Percentiles rank a stretch among this genome's conserved stretches.
Evolutionary conservation across 1,284 basidiomycete genomes (phyloP).

Genomic region (Abortiporus biennis): DNA sequence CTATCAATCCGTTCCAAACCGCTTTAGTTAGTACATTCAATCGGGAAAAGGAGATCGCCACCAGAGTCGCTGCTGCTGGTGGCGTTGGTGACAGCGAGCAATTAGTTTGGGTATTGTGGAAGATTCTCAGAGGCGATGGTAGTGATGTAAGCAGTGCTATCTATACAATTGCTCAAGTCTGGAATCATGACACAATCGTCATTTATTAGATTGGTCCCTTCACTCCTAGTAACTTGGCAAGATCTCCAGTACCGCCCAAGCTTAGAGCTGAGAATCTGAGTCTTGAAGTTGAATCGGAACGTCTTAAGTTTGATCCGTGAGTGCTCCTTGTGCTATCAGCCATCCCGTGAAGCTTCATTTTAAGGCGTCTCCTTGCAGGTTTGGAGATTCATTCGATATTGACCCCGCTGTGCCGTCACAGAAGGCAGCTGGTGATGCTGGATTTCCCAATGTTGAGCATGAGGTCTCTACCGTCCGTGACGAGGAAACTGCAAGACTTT

Average conservation of each 20-base stretch:
- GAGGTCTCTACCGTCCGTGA: slow-evolving; percentile 29
- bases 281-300: slow-evolving; percentile 49
- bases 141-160: slow-evolving; percentile 62
- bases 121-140: slow-evolving; percentile 73
- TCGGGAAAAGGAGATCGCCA: slow-evolving; percentile 56
- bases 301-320: slow-evolving; percentile 30
- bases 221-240: slow-evolving; percentile 63
- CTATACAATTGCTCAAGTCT: slow-evolving; percentile 3
- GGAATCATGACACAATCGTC: not conserved
- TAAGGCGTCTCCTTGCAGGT: no score
- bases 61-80: slow-evolving; percentile 30
- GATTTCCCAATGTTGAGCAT: slow-evolving; percentile 11
- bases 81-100: slow-evolving; percentile 52
- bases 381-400: slow-evolving; percentile 26
- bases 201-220: slow-evolving; percentile 64
- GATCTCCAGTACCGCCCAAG: slow-evolving; percentile 64
- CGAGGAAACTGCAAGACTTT: slow-evolving; percentile 29
- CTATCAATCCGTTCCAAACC: slow-evolving; percentile 72
- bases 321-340: slow-evolving; percentile 5
- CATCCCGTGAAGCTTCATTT: slow-evolving; percentile 7
- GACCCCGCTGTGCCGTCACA: not conserved
- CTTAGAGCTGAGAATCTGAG: slow-evolving; percentile 61
- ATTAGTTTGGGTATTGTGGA: slow-evolving; percentile 78
- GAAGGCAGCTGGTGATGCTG: slow-evolving; percentile 3
- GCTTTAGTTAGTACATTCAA: slow-evolving; percentile 58